Conservation (phyloP, 352 stramenopile genomes). For the Phytophthora pistaciae region DNA sequence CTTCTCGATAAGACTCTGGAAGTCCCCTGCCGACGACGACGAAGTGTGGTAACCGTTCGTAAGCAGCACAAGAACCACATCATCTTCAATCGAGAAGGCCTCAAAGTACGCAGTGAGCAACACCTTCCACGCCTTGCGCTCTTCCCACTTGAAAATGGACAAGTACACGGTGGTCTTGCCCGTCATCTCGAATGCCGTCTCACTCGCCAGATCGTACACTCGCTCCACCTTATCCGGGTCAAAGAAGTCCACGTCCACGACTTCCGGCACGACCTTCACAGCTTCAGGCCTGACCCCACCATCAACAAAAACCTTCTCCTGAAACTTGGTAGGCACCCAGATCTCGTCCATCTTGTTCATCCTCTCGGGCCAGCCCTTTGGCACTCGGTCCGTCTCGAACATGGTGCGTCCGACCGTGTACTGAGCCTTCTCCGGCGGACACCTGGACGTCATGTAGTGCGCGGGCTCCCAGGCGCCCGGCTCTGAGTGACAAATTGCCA, state of each 20-base stretch:
- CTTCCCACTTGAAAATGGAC: constrained; percentile 96
- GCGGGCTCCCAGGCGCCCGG: constrained; percentile 92
- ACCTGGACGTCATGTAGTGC: constrained; percentile 74
- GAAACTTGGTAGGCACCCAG: constrained; percentile 93
- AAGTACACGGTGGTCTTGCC: constrained; percentile 84
- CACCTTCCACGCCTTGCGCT: constrained; percentile 92
- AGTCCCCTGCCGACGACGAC: constrained; percentile 54
- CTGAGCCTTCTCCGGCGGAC: constrained; percentile 51
- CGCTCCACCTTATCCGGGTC: constrained; percentile 56
- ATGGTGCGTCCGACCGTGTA: constrained; percentile 93
- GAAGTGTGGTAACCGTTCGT: constrained; percentile 89
- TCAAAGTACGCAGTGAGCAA: constrained; percentile 88
- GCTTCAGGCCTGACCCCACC: constrained; percentile 60
- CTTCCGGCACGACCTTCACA: constrained; percentile 85
- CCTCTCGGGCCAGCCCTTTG: constrained; percentile 85
- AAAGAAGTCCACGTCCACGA: constrained; percentile 93
- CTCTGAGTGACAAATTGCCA: constrained; percentile 94
- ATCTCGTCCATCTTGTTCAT: constrained; percentile 95
- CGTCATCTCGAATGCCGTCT: constrained; percentile 42
- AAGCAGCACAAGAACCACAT: constrained; percentile 87
- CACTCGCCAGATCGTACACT: constrained; percentile 58
- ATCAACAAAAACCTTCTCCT: constrained; percentile 76
- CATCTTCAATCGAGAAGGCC: constrained; percentile 63
- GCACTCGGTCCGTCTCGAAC: constrained; percentile 96
- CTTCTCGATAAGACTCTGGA: constrained; percentile 59